Conservation (phyloP, 202 grass and related monocot species). For the Panicum hallii region DNA sequence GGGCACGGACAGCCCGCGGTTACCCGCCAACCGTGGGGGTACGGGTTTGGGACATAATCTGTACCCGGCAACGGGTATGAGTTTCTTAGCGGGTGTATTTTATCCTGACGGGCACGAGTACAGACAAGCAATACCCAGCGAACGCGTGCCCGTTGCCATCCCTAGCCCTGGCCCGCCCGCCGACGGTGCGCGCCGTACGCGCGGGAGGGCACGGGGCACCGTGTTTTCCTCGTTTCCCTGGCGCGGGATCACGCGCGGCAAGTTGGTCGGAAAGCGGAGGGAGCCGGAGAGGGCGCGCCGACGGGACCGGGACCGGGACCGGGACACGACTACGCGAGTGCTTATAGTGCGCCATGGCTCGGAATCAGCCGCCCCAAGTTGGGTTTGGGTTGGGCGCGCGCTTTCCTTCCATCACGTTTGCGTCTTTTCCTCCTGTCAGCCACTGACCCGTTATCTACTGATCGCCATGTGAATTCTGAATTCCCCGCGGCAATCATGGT, state of each 20-base stretch:
- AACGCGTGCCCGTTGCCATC: too few relatives aligned
- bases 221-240: background rate
- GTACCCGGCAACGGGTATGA: too few relatives aligned
- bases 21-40: too few relatives aligned
- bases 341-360: conserved; percentile 1
- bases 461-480: background rate
- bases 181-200: background rate
- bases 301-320: too few relatives aligned
- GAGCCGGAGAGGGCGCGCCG: too few relatives aligned
- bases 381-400: background rate
- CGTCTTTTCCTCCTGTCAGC: background rate
- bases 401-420: conserved; percentile 22
- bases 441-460: background rate
- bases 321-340: too few relatives aligned
- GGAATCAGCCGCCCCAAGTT: background rate
- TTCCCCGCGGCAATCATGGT: background rate
- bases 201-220: background rate
- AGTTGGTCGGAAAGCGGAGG: background rate
- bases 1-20: too few relatives aligned
- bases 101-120: too few relatives aligned
- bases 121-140: too few relatives aligned
- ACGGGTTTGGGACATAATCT: too few relatives aligned
- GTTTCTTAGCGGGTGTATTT: too few relatives aligned
- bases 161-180: background rate
- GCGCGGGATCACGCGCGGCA: background rate